These are phyloP conservation scores for Pichia norvegensis DNA, from an alignment of 1,139 yeast species.

Conservation along the genomic window DNA sequence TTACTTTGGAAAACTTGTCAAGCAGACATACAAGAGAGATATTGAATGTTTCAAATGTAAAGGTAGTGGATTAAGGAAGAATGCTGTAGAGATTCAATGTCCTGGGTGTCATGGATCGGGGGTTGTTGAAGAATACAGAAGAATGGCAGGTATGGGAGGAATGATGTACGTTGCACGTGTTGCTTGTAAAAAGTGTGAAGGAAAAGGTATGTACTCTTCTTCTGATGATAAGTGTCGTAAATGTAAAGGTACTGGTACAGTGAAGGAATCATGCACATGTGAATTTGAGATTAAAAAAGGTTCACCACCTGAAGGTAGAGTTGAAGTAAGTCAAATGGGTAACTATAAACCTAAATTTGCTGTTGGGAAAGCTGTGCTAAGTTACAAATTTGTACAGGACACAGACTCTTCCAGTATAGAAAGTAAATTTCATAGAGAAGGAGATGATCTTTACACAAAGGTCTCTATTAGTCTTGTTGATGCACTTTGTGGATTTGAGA, in stretches of 20 bases:
- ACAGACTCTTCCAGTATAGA: constrained; percentile 15
- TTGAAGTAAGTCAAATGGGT: constrained; percentile 61
- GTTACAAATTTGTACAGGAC: constrained; percentile 21
- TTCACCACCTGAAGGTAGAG: constrained; percentile 42
- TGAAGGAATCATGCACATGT: constrained; percentile 62
- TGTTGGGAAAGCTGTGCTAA: constrained; percentile 74
- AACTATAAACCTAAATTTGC: constrained; percentile 69
- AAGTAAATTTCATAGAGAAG: constrained; percentile 40
- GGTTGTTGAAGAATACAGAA: constrained; percentile 45
- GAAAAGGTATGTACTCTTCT: constrained; percentile 56
- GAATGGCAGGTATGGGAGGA: constrained; percentile 51
- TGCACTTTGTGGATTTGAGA: constrained; percentile 69
- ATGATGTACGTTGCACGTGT: constrained; percentile 57
- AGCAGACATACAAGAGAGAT: constrained; percentile 67
- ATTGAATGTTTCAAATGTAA: constrained; percentile 62
- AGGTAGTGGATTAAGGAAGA: constrained; percentile 66
- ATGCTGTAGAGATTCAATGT: constrained; percentile 50
- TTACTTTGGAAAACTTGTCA: constrained; percentile 73
- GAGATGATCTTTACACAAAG: constrained; percentile 56
- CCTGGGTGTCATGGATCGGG: constrained; percentile 72
- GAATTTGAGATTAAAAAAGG: constrained; percentile 79
- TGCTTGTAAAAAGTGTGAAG: constrained; percentile 65
- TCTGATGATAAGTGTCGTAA: constrained; percentile 68
- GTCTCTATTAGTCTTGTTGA: constrained; percentile 64
- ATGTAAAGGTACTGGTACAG: constrained; percentile 60